Conservation (phyloP, 306 rosid species). For the Cercis canadensis region DNA sequence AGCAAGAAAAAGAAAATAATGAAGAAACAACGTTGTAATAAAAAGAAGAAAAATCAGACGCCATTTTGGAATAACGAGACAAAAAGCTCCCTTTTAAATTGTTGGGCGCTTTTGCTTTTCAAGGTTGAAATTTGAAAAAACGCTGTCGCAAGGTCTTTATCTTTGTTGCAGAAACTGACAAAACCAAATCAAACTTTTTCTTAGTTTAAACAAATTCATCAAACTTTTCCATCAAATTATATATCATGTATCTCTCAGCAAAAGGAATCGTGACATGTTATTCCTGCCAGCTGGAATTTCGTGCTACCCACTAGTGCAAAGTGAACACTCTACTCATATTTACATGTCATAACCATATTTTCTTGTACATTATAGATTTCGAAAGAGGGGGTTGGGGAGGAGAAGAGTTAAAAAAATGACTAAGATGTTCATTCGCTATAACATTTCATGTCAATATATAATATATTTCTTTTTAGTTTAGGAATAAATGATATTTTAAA, state of each 20-base stretch:
- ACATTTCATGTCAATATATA: too few species aligned
- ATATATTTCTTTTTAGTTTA: too few species aligned
- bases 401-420: too few species aligned
- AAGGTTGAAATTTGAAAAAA: conserved; percentile 1
- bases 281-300: conserved; percentile 21
- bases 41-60: not conserved
- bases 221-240: too few species aligned
- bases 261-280: not conserved
- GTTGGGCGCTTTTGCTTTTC: conserved; percentile 7
- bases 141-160: not conserved
- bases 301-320: not conserved
- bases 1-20: too few species aligned
- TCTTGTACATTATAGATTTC: too few species aligned
- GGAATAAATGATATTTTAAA: too few species aligned
- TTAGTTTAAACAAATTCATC: too few species aligned
- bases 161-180: conserved; percentile 33
- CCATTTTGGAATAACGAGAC: conserved; percentile 5
- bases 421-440: too few species aligned
- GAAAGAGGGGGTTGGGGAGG: too few species aligned
- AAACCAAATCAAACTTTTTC: not conserved
- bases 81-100: conserved; percentile 1
- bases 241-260: not conserved
- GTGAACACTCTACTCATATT: not conserved
- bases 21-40: too few species aligned
- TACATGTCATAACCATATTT: too few species aligned